A percentile compares a stretch with the other conserved stretches of the same genome.
phyloP scores from a whole-genome alignment of 352 stramenopile genomes.

The Pythium periplocum region DNA sequence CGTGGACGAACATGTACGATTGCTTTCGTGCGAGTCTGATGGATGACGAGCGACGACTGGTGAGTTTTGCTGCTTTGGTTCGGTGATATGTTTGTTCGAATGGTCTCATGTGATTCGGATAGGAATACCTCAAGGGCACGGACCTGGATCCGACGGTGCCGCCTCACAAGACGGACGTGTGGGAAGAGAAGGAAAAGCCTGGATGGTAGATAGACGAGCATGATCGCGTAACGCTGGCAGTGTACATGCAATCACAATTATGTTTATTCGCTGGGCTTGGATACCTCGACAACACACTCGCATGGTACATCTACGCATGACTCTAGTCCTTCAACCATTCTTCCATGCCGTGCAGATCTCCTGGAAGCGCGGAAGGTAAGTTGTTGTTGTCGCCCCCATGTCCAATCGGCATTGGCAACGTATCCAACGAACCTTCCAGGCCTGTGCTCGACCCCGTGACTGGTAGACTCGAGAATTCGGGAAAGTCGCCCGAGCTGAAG shows the following conservation, averaged over 20 bases:
- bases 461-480: constrained; percentile 9
- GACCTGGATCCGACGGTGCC: constrained; percentile 50
- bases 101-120: background rate
- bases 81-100: background rate
- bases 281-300: too few species aligned
- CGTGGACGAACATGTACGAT: constrained; percentile 76
- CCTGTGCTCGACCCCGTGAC: constrained; percentile 8
- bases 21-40: constrained; percentile 78
- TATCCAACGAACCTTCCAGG: constrained; percentile 43
- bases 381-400: constrained; percentile 32
- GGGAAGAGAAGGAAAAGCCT: constrained; percentile 59
- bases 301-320: constrained; percentile 4
- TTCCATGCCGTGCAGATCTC: constrained; percentile 74
- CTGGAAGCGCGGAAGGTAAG: constrained; percentile 45
- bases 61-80: constrained; percentile 4
- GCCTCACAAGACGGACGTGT: constrained; percentile 52
- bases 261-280: background rate
- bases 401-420: constrained; percentile 65
- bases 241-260: too few species aligned
- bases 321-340: constrained; percentile 76
- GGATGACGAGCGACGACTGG: constrained; percentile 62
- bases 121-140: constrained; percentile 67
- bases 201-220: constrained; percentile 43
- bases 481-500: constrained; percentile 25
- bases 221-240: background rate